Percentiles rank a stretch among this genome's conserved stretches.
Evolutionary conservation across 805 yeast genomes (phyloP).

Genomic region (Jamesozyma lodderae): DNA sequence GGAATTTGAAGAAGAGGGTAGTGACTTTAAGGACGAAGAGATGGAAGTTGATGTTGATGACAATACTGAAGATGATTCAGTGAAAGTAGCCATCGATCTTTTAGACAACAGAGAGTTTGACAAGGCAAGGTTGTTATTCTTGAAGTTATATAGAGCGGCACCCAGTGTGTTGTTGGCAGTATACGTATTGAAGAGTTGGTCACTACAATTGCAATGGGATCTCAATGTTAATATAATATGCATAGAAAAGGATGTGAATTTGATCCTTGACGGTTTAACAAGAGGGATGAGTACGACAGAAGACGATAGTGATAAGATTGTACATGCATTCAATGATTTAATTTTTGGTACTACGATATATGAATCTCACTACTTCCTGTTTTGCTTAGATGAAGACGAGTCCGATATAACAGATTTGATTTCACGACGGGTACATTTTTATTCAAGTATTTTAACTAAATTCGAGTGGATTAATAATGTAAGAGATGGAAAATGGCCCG

Average conservation of each 20-base stretch:
- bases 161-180: not conserved
- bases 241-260: slow-evolving; percentile 1
- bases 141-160: not conserved
- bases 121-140: slow-evolving; percentile 6
- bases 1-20: slow-evolving; percentile 21
- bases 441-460: not conserved
- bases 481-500: too few relatives aligned
- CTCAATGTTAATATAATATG: not conserved
- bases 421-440: not conserved
- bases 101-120: slow-evolving; percentile 11
- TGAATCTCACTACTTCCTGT: not conserved
- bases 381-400: not conserved
- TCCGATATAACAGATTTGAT: too few relatives aligned
- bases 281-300: too few relatives aligned
- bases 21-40: slow-evolving; percentile 2
- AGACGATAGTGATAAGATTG: not conserved
- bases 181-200: not conserved
- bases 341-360: slow-evolving; percentile 1
- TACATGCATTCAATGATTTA: not conserved
- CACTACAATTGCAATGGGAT: not conserved
- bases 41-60: not conserved
- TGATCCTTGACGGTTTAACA: too few relatives aligned
- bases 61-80: not conserved
- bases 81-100: slow-evolving; percentile 5
- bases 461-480: not conserved